Conservation (phyloP, 208 protist genomes). For the Entamoeba dispar region DNA sequence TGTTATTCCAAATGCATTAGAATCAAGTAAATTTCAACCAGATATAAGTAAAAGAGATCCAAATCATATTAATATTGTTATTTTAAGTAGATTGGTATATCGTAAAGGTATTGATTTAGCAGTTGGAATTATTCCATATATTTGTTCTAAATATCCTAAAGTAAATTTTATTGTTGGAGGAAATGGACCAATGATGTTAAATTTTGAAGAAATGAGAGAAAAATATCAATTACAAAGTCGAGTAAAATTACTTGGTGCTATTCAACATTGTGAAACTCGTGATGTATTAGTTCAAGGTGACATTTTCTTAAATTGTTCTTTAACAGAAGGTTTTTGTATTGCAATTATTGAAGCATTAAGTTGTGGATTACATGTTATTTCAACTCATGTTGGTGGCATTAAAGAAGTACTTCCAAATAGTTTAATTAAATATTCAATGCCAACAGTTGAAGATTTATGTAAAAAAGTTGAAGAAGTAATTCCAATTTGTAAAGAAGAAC, state of each 20-base stretch:
- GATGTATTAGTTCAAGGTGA: conserved; percentile 67
- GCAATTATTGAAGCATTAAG: conserved; percentile 73
- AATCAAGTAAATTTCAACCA: conserved; percentile 50
- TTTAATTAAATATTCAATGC: conserved; percentile 44
- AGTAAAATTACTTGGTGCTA: conserved; percentile 1
- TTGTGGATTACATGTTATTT: conserved; percentile 27
- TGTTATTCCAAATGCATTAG: conserved; percentile 87
- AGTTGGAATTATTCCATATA: conserved; percentile 1
- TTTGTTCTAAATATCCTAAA: conserved; percentile 3
- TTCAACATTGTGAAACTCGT: conserved; percentile 13
- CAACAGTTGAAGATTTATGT: background rate
- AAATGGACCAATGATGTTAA: background rate
- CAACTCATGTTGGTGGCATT: conserved; percentile 81
- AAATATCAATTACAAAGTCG: background rate
- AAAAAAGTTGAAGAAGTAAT: background rate
- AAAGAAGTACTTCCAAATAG: conserved; percentile 77
- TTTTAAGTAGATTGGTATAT: conserved; percentile 7
- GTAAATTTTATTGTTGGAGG: conserved; percentile 14
- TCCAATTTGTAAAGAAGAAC: background rate
- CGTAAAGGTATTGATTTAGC: conserved; percentile 12
- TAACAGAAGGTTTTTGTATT: conserved; percentile 94
- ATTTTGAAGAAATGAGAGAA: conserved; percentile 6
- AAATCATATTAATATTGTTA: background rate
- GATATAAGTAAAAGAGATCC: conserved; percentile 1
- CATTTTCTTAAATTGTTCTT: conserved; percentile 86